Percentiles rank a stretch among this genome's conserved stretches.
phyloP scores from a whole-genome alignment of 2,329 filamentous ascomycete genomes.

The Sclerotinia subarctica region DNA sequence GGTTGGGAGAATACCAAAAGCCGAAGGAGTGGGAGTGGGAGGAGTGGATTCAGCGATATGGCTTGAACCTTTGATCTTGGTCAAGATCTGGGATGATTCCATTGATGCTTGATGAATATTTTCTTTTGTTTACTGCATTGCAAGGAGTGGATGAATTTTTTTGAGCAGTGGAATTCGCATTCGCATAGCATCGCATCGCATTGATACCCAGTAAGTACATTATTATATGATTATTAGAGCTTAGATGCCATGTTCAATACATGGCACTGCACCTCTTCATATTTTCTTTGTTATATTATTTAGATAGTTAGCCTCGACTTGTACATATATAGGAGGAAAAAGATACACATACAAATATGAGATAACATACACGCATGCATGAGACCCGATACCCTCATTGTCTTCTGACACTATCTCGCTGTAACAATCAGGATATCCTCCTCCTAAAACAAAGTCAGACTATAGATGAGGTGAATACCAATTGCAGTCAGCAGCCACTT shows the following conservation, averaged over 20 bases:
- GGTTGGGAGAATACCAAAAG: constrained; percentile 12
- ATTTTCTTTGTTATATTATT: neutral
- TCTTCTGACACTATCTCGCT: too few relatives aligned
- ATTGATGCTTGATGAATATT: constrained; percentile 7
- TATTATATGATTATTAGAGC: neutral
- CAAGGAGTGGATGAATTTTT: neutral
- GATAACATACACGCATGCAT: neutral
- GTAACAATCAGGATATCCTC: neutral
- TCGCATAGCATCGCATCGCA: neutral
- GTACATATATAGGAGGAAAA: neutral
- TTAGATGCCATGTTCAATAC: neutral
- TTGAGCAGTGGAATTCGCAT: neutral
- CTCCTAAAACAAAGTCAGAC: too few relatives aligned
- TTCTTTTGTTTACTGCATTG: constrained; percentile 17
- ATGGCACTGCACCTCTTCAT: neutral
- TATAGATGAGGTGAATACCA: neutral
- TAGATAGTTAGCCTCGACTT: neutral
- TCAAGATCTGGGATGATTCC: constrained; percentile 2
- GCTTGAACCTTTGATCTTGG: neutral
- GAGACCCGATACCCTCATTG: neutral
- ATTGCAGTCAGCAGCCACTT: constrained; percentile 14
- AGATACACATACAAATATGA: neutral
- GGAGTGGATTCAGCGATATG: constrained; percentile 12
- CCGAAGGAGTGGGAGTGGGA: constrained; percentile 12
- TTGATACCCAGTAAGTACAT: constrained; percentile 7